A percentile compares a stretch with the other conserved stretches of the same genome.
Evolutionary conservation across 2,329 filamentous ascomycete species (phyloP).

Genomic region (Pezicula carpinea): DNA sequence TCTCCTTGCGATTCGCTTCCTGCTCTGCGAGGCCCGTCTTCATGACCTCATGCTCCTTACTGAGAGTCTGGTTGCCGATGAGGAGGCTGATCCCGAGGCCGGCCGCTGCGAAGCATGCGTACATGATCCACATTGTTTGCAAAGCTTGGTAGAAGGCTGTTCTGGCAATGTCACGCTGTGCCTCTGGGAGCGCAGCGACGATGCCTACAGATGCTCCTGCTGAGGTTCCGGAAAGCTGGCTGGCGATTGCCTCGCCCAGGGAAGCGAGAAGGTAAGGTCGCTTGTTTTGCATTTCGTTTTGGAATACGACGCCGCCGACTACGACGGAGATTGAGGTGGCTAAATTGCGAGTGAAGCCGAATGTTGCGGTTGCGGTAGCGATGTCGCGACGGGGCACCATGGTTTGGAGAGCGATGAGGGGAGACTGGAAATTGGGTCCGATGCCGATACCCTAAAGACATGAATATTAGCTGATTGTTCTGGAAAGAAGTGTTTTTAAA

Average conservation of each 20-base stretch:
- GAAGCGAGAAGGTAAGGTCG: conserved; percentile 11
- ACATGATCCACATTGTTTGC: conserved; percentile 27
- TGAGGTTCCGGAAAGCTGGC: conserved; percentile 18
- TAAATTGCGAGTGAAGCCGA: conserved; percentile 53
- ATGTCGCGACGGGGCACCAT: conserved; percentile 58
- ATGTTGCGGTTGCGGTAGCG: conserved; percentile 63
- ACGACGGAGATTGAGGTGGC: conserved; percentile 43
- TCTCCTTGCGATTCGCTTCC: not conserved
- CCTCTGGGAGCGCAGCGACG: conserved; percentile 16
- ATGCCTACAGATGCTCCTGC: conserved; percentile 25
- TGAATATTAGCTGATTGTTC: too few species aligned
- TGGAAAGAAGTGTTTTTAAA: too few species aligned
- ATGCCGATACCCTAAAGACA: conserved; percentile 48
- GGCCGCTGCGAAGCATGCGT: conserved; percentile 22
- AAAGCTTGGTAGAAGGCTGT: conserved; percentile 20
- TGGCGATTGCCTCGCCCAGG: conserved; percentile 19
- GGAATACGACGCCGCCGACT: conserved; percentile 45
- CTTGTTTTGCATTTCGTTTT: conserved; percentile 37
- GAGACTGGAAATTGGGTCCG: conserved; percentile 65
- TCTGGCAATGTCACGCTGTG: conserved; percentile 17
- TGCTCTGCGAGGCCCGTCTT: conserved; percentile 37
- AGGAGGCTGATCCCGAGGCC: conserved; percentile 38
- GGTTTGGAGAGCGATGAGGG: conserved; percentile 64
- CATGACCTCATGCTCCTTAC: conserved; percentile 45
- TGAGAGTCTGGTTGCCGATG: conserved; percentile 39